A percentile compares a stretch with the other conserved stretches of the same genome.
Conservation (phyloP, 495 filamentous ascomycete species). For the Aspergillus campestris region DNA sequence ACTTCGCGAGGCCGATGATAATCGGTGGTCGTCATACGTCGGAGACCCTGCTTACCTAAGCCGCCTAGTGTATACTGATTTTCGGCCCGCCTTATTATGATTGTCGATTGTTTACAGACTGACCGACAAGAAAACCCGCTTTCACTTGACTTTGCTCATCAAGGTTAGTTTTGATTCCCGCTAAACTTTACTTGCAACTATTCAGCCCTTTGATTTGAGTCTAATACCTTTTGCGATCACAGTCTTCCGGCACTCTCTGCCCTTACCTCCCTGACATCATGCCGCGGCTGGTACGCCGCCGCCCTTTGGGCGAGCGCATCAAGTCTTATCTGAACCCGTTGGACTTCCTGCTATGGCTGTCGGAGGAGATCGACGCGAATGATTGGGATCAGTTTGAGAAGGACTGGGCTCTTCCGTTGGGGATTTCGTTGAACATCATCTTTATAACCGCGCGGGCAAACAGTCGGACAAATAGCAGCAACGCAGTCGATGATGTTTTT, state of each 20-base stretch:
- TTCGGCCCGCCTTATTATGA: no score
- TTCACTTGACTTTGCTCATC: no score
- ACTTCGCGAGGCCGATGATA: no score
- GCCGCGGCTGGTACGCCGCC: slow-evolving; percentile 74
- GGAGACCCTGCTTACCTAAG: no score
- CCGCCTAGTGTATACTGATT: no score
- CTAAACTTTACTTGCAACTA: no score
- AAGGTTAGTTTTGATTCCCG: no score
- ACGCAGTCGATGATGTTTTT: slow-evolving; percentile 72
- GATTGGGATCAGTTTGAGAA: slow-evolving; percentile 79
- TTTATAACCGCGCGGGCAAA: slow-evolving; percentile 83
- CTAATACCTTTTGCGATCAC: neutral
- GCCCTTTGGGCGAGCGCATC: slow-evolving; percentile 68
- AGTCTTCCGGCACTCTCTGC: neutral
- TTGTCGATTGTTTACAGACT: no score
- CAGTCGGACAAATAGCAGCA: slow-evolving; percentile 33
- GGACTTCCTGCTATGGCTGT: slow-evolving; percentile 82
- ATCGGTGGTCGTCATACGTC: no score
- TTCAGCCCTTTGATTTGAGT: no score
- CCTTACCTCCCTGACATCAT: slow-evolving; percentile 28
- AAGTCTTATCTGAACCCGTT: slow-evolving; percentile 71
- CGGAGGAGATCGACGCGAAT: slow-evolving; percentile 77
- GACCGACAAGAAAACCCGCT: no score
- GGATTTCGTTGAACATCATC: slow-evolving; percentile 62
- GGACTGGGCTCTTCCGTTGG: slow-evolving; percentile 63